phyloP scores from a whole-genome alignment of 2,329 filamentous ascomycete species.

The Chaetoscypha palmicola region DNA sequence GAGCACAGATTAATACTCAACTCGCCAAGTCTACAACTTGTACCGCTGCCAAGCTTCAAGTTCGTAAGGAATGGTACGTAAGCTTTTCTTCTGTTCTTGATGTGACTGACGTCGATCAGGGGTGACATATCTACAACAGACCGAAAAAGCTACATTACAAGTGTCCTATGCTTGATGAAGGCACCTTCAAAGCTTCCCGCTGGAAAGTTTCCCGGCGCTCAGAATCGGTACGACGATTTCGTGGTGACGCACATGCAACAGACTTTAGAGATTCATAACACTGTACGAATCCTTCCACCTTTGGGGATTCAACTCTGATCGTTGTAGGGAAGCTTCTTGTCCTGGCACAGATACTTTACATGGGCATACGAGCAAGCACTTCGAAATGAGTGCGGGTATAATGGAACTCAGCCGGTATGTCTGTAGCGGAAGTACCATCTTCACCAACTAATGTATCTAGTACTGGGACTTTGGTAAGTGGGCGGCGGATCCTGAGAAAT shows the following conservation, averaged over 20 bases:
- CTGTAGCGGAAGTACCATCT: constrained; percentile 32
- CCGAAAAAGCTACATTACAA: constrained; percentile 29
- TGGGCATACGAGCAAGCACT: constrained; percentile 37
- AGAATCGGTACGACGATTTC: constrained; percentile 34
- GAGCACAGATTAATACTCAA: constrained; percentile 15
- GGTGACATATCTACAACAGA: constrained; percentile 11
- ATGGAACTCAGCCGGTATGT: constrained; percentile 33
- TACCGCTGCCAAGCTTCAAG: constrained; percentile 11
- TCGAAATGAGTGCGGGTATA: constrained; percentile 36
- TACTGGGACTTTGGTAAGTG: constrained; percentile 43
- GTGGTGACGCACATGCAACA: constrained; percentile 33
- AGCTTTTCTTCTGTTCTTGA: neutral
- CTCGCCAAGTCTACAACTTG: constrained; percentile 16
- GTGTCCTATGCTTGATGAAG: constrained; percentile 32
- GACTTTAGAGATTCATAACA: constrained; percentile 22
- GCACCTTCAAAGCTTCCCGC: constrained; percentile 28
- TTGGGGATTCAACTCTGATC: neutral
- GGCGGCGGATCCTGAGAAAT: constrained; percentile 38
- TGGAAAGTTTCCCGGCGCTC: constrained; percentile 29
- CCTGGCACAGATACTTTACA: constrained; percentile 39
- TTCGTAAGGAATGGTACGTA: constrained; percentile 18
- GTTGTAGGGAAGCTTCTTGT: constrained; percentile 31
- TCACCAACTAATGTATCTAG: constrained; percentile 25
- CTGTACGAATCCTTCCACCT: constrained; percentile 22
- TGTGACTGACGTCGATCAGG: constrained; percentile 5